Percentiles rank a stretch among this genome's conserved stretches.
phyloP scores from a whole-genome alignment of 1,139 yeast species.

The Debaryomyces sp. region DNA sequence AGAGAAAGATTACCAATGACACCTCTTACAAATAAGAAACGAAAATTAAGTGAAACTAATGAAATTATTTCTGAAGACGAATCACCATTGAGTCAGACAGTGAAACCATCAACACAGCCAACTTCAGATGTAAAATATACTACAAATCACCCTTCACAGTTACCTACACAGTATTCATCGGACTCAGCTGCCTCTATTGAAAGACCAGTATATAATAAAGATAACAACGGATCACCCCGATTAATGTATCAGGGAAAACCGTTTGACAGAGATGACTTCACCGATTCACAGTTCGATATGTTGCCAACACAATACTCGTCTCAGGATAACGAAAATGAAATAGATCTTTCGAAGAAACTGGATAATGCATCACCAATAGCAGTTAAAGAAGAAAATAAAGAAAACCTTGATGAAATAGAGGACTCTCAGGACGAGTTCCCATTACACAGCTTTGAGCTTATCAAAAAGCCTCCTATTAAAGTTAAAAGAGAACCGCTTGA shows the following conservation, averaged over 20 bases:
- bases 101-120: not conserved
- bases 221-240: not conserved
- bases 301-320: conserved; percentile 20
- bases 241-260: conserved; percentile 5
- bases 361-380: conserved; percentile 2
- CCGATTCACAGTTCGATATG: conserved; percentile 12
- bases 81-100: conserved; percentile 1
- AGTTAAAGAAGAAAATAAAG: conserved; percentile 2
- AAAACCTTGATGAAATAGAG: conserved; percentile 18
- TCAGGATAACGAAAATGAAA: conserved; percentile 13
- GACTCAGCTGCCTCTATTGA: conserved; percentile 6
- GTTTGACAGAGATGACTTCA: conserved; percentile 1
- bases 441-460: conserved; percentile 1
- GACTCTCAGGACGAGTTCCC: conserved; percentile 22
- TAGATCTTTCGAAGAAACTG: conserved; percentile 3
- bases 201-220: not conserved
- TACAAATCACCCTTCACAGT: not conserved
- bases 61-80: not conserved
- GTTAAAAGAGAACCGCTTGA: conserved; percentile 5
- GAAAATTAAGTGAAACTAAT: not conserved
- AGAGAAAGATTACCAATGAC: not conserved
- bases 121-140: not conserved
- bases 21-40: conserved; percentile 12
- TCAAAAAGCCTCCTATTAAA: not conserved
- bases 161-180: conserved; percentile 14